Evolutionary conservation across 1,284 basidiomycete species (phyloP).

Genomic region (Rhodotorula sp.): DNA sequence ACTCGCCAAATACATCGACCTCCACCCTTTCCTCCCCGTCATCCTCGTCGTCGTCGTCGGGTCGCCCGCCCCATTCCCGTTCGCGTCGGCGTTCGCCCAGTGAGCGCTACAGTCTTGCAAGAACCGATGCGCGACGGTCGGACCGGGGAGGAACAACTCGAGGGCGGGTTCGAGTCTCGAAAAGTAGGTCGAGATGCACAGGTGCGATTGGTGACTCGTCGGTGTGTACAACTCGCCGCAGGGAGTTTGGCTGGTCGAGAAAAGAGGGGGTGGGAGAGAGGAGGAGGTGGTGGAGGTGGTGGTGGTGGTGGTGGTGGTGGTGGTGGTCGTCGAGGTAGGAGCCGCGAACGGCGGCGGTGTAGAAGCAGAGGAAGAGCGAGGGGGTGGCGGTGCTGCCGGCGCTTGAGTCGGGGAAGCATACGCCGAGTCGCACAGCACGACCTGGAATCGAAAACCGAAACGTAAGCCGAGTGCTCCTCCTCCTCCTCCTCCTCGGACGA

Average conservation of each 20-base stretch:
- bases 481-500: neutral
- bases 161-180: slow-evolving; percentile 1
- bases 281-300: too few relatives aligned
- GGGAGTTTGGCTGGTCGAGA: neutral
- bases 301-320: neutral
- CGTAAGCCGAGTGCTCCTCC: neutral
- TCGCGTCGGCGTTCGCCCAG: neutral
- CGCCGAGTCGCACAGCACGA: neutral
- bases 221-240: neutral
- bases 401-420: neutral
- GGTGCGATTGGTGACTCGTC: neutral
- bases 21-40: neutral
- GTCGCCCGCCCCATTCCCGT: too few relatives aligned
- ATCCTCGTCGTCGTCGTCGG: too few relatives aligned
- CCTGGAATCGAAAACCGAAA: neutral
- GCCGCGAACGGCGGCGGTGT: too few relatives aligned
- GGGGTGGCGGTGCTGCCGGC: too few relatives aligned
- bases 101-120: neutral
- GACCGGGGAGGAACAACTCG: slow-evolving; percentile 5
- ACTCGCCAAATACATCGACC: neutral
- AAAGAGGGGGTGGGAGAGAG: neutral
- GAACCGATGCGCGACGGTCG: neutral
- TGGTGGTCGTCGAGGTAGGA: neutral
- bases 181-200: slow-evolving; percentile 10
- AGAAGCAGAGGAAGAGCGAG: too few relatives aligned